These are phyloP conservation scores for Stemphylium lycopersici DNA, from an alignment of 2,329 filamentous ascomycete species.

Conservation along the genomic window DNA sequence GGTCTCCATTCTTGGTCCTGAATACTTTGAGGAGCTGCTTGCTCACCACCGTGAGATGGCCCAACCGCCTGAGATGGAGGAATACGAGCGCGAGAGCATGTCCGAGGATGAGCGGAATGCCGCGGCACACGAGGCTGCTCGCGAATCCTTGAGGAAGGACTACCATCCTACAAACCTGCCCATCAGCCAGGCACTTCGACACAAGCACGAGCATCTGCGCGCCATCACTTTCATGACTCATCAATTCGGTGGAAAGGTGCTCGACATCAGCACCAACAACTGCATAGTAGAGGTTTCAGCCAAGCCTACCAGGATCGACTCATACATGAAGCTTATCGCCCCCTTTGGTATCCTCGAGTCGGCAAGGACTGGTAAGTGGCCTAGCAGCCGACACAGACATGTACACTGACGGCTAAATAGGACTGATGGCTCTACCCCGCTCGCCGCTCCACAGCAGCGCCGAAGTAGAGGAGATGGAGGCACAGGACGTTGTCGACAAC, in stretches of 20 bases:
- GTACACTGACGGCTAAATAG: conserved; percentile 37
- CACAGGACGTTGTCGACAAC: conserved; percentile 91
- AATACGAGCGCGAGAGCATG: conserved; percentile 31
- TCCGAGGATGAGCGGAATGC: conserved; percentile 42
- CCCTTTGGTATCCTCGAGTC: conserved; percentile 98
- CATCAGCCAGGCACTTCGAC: conserved; percentile 84
- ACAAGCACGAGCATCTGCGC: conserved; percentile 97
- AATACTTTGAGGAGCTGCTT: conserved; percentile 97
- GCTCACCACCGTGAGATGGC: conserved; percentile 94
- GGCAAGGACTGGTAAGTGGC: conserved; percentile 74
- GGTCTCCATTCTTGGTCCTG: conserved; percentile 93
- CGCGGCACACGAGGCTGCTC: conserved; percentile 45
- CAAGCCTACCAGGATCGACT: conserved; percentile 92
- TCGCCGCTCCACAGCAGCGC: conserved; percentile 80
- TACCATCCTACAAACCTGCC: conserved; percentile 91
- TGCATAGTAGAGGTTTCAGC: conserved; percentile 97
- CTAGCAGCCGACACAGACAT: conserved; percentile 1
- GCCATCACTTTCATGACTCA: conserved; percentile 96
- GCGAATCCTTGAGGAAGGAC: conserved; percentile 60
- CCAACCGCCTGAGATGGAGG: conserved; percentile 49
- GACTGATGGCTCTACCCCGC: conserved; percentile 94
- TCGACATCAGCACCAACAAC: conserved; percentile 98
- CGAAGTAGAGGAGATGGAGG: conserved; percentile 81
- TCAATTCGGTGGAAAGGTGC: conserved; percentile 95
- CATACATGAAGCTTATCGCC: conserved; percentile 92